These are phyloP conservation scores for Ilex asprella DNA, from an alignment of 257 asterid species.

Conservation along the genomic window DNA sequence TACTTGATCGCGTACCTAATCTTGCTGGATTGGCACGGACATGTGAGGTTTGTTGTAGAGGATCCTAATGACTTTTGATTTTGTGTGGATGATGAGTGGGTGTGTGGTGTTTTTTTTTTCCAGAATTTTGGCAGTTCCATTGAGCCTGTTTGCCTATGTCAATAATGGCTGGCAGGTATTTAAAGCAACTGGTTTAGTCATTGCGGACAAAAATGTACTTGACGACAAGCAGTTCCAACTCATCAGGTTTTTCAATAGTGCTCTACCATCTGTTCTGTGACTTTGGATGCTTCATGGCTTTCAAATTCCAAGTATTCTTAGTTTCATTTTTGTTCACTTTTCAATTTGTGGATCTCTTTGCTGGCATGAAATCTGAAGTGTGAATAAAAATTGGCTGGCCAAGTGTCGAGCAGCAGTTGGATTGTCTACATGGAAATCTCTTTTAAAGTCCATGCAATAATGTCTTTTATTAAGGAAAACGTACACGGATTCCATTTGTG, in stretches of 20 bases:
- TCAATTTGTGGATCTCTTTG: too few relatives aligned
- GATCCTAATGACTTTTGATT: neutral
- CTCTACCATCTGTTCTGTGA: neutral
- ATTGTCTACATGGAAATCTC: too few relatives aligned
- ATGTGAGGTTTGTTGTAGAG: conserved; percentile 58
- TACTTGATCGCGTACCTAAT: conserved; percentile 91
- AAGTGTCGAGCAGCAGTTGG: too few relatives aligned
- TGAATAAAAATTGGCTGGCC: too few relatives aligned
- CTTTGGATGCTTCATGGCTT: too few relatives aligned
- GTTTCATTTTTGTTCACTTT: too few relatives aligned
- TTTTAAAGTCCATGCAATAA: too few relatives aligned
- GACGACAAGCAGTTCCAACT: conserved; percentile 96
- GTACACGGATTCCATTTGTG: too few relatives aligned
- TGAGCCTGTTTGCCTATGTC: conserved; percentile 11
- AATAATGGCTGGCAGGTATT: conserved; percentile 44
- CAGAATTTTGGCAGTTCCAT: neutral
- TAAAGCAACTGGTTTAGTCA: conserved; percentile 68
- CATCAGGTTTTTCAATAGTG: conserved; percentile 51
- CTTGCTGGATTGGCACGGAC: conserved; percentile 97
- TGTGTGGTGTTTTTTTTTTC: neutral
- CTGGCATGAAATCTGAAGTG: too few relatives aligned
- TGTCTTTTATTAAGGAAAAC: too few relatives aligned
- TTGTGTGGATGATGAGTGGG: neutral
- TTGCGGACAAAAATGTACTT: conserved; percentile 66
- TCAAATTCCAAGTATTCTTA: too few relatives aligned